Percentiles rank a stretch among this genome's conserved stretches.
phyloP scores from a whole-genome alignment of 1,139 yeast species.

The Hyphopichia wangnamkhiaoensis region DNA sequence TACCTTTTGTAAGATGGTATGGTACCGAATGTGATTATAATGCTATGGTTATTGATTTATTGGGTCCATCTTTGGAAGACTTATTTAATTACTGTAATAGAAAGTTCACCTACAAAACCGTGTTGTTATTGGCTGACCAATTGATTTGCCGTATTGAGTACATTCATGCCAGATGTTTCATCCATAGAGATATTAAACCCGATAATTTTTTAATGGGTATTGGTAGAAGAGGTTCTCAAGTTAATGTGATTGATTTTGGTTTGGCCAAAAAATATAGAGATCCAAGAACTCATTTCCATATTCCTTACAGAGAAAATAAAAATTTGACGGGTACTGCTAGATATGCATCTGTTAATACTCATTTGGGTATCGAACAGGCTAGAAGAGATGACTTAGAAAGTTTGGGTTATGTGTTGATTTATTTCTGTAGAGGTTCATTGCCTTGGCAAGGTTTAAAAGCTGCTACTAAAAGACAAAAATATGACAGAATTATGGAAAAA shows the following conservation, averaged over 20 bases:
- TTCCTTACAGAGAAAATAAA: slow-evolving; percentile 94
- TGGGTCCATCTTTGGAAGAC: slow-evolving; percentile 96
- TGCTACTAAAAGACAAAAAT: slow-evolving; percentile 94
- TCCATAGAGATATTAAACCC: slow-evolving; percentile 91
- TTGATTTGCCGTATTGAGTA: slow-evolving; percentile 91
- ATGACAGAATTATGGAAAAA: slow-evolving; percentile 95
- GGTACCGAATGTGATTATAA: slow-evolving; percentile 96
- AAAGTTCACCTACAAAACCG: slow-evolving; percentile 91
- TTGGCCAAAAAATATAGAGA: slow-evolving; percentile 95
- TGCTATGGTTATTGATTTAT: slow-evolving; percentile 93
- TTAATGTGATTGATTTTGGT: slow-evolving; percentile 95
- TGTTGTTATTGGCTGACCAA: slow-evolving; percentile 89
- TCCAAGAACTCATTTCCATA: slow-evolving; percentile 92
- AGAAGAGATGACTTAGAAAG: slow-evolving; percentile 97
- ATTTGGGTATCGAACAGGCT: slow-evolving; percentile 93
- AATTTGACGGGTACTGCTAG: slow-evolving; percentile 97
- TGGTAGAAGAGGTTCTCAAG: slow-evolving; percentile 93
- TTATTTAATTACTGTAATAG: slow-evolving; percentile 94
- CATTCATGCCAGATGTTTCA: slow-evolving; percentile 92
- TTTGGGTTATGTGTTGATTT: slow-evolving; percentile 91
- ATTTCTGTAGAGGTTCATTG: slow-evolving; percentile 90
- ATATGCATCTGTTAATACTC: slow-evolving; percentile 94
- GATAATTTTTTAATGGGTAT: slow-evolving; percentile 97
- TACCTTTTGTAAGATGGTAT: slow-evolving; percentile 95
- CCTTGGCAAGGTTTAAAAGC: slow-evolving; percentile 99